Percentiles rank a stretch among this genome's conserved stretches.
Evolutionary conservation across 352 stramenopile species (phyloP).

Genomic region (Phytopythium sindhum): DNA sequence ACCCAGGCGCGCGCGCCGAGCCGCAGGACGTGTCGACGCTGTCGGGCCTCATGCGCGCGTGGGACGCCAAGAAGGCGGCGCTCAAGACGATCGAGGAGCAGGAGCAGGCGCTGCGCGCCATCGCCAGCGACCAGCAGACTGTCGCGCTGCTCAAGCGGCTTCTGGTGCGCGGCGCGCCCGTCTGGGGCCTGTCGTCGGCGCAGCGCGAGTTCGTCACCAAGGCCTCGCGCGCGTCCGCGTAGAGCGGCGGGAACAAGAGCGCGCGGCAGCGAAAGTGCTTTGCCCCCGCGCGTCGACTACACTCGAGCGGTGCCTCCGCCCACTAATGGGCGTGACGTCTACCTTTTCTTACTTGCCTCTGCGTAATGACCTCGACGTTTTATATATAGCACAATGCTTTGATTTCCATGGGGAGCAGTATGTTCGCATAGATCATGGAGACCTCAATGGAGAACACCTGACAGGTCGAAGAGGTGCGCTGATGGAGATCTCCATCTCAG

Average conservation of each 20-base stretch:
- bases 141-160: slow-evolving; percentile 53
- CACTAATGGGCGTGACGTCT: no score
- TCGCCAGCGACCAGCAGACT: slow-evolving; percentile 39
- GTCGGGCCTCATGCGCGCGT: slow-evolving; percentile 56
- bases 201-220: slow-evolving; percentile 74
- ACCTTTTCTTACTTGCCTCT: no score
- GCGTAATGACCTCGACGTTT: no score
- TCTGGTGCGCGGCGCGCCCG: slow-evolving; percentile 65
- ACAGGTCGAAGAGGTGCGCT: no score
- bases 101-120: slow-evolving; percentile 28
- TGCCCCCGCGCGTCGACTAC: slow-evolving; percentile 2
- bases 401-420: no score
- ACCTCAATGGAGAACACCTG: no score
- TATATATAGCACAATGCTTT: no score
- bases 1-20: slow-evolving; percentile 61
- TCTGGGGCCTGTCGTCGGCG: slow-evolving; percentile 68
- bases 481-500: no score
- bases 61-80: slow-evolving; percentile 33
- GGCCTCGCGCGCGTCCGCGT: slow-evolving; percentile 19
- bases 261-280: slow-evolving; percentile 10
- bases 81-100: slow-evolving; percentile 33
- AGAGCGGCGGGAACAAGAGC: not conserved
- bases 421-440: no score
- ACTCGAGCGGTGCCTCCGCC: no score
- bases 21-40: slow-evolving; percentile 55